Evolutionary conservation across 371 early-diverging fungal species (phyloP).

Genomic region (Mortierella sp.): DNA sequence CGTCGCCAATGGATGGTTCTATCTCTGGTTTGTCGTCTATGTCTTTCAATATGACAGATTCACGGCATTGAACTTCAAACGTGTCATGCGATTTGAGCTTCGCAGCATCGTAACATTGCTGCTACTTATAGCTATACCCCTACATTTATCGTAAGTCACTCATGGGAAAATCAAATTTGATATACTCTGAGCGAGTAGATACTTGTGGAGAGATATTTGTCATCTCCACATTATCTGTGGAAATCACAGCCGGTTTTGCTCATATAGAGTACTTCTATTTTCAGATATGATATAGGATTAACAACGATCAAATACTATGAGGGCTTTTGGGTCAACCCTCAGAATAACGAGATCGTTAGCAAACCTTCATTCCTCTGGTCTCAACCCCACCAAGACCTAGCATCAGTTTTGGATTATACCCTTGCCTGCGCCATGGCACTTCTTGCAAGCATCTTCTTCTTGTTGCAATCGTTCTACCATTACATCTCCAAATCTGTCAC

Average conservation of each 20-base stretch:
- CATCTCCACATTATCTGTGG: too few species aligned
- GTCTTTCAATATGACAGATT: constrained; percentile 37
- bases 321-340: constrained; percentile 47
- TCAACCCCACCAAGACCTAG: constrained; percentile 12
- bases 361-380: constrained; percentile 33
- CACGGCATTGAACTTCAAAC: constrained; percentile 19
- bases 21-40: constrained; percentile 37
- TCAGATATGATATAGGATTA: constrained; percentile 44
- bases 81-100: constrained; percentile 40
- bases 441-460: constrained; percentile 31
- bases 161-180: too few species aligned
- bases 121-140: constrained; percentile 28
- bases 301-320: constrained; percentile 41
- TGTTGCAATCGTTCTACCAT: constrained; percentile 36
- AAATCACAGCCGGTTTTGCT: background rate
- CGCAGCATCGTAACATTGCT: constrained; percentile 41
- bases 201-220: too few species aligned
- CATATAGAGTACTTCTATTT: background rate
- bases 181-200: too few species aligned
- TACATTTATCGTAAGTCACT: constrained; percentile 31
- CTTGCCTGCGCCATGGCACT: constrained; percentile 33
- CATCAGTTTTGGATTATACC: constrained; percentile 42
- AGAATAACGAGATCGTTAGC: constrained; percentile 20
- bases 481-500: constrained; percentile 46
- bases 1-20: constrained; percentile 32